These are phyloP conservation scores for Kodamaea laetipori DNA, from an alignment of 805 yeast species.

Conservation along the genomic window DNA sequence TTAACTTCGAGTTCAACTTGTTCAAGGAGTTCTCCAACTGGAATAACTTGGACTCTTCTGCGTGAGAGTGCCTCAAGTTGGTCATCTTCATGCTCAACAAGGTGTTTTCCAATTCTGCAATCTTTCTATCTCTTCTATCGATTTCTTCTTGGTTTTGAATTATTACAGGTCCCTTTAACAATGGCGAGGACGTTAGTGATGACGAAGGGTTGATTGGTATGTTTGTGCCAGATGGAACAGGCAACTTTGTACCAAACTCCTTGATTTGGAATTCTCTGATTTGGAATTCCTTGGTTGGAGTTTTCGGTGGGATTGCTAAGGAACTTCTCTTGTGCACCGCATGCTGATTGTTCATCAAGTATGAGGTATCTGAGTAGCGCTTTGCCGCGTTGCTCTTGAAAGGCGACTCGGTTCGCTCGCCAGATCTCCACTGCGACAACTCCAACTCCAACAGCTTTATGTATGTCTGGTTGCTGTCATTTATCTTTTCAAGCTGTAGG, in stretches of 20 bases:
- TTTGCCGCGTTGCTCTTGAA: constrained; percentile 11
- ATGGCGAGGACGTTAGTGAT: constrained; percentile 9
- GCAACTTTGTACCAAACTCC: constrained; percentile 13
- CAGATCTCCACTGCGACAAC: constrained; percentile 37
- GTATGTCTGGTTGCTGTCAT: constrained; percentile 32
- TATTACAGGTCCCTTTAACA: constrained; percentile 9
- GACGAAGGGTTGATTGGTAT: constrained; percentile 14
- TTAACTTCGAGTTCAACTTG: constrained; percentile 57
- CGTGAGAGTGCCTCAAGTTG: constrained; percentile 32
- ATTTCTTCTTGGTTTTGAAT: constrained; percentile 23
- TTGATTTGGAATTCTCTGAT: constrained; percentile 13
- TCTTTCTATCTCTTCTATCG: constrained; percentile 30
- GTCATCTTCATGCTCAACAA: constrained; percentile 32
- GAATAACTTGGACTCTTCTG: constrained; percentile 51
- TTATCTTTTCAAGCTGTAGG: constrained; percentile 36
- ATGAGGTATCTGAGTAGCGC: constrained; percentile 12
- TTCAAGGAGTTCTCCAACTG: constrained; percentile 60
- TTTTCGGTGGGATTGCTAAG: constrained; percentile 14
- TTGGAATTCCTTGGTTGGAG: constrained; percentile 18
- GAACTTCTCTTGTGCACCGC: constrained; percentile 11
- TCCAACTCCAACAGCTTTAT: constrained; percentile 46
- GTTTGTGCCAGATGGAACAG: constrained; percentile 14
- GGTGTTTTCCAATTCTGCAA: constrained; percentile 32
- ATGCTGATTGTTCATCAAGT: constrained; percentile 8
- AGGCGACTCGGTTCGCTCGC: constrained; percentile 19